phyloP scores from a whole-genome alignment of 1,139 yeast species.

The Wickerhamomyces sp. region DNA sequence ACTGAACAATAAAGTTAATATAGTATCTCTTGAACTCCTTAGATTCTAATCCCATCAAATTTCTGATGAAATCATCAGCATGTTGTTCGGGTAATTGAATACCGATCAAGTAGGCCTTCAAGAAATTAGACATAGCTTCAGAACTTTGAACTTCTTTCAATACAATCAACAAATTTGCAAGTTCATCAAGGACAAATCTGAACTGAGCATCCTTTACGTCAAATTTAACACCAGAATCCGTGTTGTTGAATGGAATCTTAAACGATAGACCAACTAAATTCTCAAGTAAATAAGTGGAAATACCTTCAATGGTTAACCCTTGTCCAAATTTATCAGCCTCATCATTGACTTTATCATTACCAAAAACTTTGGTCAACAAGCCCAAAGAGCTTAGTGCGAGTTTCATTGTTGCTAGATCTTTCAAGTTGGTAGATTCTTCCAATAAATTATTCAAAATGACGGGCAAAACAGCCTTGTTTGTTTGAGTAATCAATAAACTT shows the following conservation, averaged over 20 bases:
- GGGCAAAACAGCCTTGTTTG: slow-evolving; percentile 60
- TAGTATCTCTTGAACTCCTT: slow-evolving; percentile 65
- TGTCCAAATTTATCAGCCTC: slow-evolving; percentile 46
- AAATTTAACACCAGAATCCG: slow-evolving; percentile 30
- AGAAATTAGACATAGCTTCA: slow-evolving; percentile 41
- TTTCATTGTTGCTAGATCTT: slow-evolving; percentile 52
- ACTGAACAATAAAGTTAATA: slow-evolving; percentile 46
- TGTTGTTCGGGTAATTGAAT: slow-evolving; percentile 57
- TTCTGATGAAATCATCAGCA: slow-evolving; percentile 52
- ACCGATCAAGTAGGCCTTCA: slow-evolving; percentile 50
- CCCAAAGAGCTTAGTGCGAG: slow-evolving; percentile 65
- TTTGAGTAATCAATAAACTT: slow-evolving; percentile 65
- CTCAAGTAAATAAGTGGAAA: slow-evolving; percentile 63
- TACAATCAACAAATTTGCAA: slow-evolving; percentile 64
- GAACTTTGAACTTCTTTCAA: slow-evolving; percentile 37
- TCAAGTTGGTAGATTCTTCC: slow-evolving; percentile 57
- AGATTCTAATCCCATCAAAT: slow-evolving; percentile 47
- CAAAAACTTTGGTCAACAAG: slow-evolving; percentile 63
- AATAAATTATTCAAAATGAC: slow-evolving; percentile 60
- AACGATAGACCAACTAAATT: slow-evolving; percentile 66
- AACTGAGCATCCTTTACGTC: slow-evolving; percentile 75
- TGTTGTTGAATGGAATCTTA: slow-evolving; percentile 71
- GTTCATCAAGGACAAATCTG: slow-evolving; percentile 68
- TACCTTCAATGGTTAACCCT: slow-evolving; percentile 60
- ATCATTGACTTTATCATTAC: slow-evolving; percentile 62